Conservation (phyloP, 805 yeast genomes). For the Ogataea neopini region DNA sequence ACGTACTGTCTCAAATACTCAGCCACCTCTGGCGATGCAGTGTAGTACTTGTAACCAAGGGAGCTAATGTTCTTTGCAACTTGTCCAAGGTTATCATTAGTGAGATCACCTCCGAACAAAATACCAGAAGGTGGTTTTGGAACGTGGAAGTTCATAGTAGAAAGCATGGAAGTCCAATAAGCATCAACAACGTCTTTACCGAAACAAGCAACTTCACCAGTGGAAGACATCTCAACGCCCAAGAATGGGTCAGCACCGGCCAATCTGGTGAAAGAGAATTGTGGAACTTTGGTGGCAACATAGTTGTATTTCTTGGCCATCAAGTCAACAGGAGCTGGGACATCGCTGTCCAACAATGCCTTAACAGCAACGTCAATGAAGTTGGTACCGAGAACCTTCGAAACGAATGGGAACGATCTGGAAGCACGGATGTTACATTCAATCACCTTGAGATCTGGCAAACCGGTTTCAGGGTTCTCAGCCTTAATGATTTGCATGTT, state of each 20-base stretch:
- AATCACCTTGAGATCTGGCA: constrained; percentile 82
- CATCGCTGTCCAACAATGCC: constrained; percentile 73
- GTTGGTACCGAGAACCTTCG: constrained; percentile 93
- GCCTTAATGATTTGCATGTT: constrained; percentile 96
- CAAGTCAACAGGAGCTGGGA: constrained; percentile 79
- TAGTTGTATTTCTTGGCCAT: constrained; percentile 75
- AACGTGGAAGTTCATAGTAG: constrained; percentile 94
- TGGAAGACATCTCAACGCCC: constrained; percentile 99
- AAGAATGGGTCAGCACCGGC: constrained; percentile 99
- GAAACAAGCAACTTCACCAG: constrained; percentile 98
- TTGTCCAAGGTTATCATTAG: constrained; percentile 64
- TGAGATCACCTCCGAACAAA: constrained; percentile 91
- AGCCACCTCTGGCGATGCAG: constrained; percentile 73
- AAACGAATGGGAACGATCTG: constrained; percentile 97
- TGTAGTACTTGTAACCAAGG: constrained; percentile 79
- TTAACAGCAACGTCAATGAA: constrained; percentile 93
- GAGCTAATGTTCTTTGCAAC: constrained; percentile 71
- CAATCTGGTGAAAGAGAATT: constrained; percentile 95
- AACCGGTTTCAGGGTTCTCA: constrained; percentile 57
- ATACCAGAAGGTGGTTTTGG: constrained; percentile 91
- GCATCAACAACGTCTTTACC: constrained; percentile 86
- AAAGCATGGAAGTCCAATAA: constrained; percentile 96
- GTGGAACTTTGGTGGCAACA: constrained; percentile 98
- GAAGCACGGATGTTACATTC: constrained; percentile 99
- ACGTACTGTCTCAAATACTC: constrained; percentile 60